Evolutionary conservation across 2,329 filamentous ascomycete genomes (phyloP).

Genomic region (Botrytis hyacinthi): DNA sequence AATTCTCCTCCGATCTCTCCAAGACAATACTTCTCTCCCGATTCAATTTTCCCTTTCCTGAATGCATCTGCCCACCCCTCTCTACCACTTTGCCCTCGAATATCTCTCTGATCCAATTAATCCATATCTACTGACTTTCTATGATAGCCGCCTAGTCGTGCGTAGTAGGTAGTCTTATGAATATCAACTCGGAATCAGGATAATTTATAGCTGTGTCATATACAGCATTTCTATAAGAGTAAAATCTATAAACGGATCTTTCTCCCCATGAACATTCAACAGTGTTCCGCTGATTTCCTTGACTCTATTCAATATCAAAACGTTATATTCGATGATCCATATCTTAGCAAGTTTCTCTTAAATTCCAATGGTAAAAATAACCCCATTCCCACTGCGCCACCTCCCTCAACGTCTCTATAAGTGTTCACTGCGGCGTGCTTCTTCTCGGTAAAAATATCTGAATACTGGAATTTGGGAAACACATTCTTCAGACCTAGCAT

Average conservation of each 20-base stretch:
- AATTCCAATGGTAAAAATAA: not conserved
- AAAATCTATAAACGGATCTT: not conserved
- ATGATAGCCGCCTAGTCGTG: not conserved
- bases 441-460: not conserved
- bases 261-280: not conserved
- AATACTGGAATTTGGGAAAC: not conserved
- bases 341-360: not conserved
- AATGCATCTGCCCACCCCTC: not conserved
- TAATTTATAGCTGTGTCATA: not conserved
- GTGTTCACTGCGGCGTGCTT: too few species aligned
- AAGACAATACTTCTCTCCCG: not conserved
- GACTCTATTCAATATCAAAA: not conserved
- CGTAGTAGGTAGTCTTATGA: not conserved
- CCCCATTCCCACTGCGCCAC: not conserved
- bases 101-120: not conserved
- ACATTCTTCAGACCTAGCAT: not conserved
- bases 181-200: not conserved
- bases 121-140: not conserved
- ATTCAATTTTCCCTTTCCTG: too few species aligned
- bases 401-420: not conserved
- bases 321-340: not conserved
- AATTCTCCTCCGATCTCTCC: too few species aligned
- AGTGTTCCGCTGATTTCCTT: not conserved
- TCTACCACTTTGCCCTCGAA: not conserved
- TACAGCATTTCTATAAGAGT: not conserved